These are phyloP conservation scores for Bullera alba DNA, from an alignment of 768 basidiomycete species.

Conservation along the genomic window DNA sequence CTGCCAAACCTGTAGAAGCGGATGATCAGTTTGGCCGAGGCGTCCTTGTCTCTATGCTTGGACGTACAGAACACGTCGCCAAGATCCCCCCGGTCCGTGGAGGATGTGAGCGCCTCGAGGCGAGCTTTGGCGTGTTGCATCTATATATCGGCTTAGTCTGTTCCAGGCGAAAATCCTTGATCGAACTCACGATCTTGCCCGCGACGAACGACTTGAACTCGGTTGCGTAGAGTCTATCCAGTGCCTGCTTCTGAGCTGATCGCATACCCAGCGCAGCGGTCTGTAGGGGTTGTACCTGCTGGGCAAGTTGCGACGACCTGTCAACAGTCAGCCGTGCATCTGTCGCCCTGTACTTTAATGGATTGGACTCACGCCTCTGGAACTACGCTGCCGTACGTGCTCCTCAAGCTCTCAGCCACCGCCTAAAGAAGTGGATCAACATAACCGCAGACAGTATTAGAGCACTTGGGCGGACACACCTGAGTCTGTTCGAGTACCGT, in stretches of 20 bases:
- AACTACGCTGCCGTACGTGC: not conserved
- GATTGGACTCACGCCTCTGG: not conserved
- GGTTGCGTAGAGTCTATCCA: constrained; percentile 9
- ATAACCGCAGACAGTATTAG: not conserved
- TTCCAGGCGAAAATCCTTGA: not conserved
- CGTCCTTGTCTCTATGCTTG: too few relatives aligned
- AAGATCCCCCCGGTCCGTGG: constrained; percentile 12
- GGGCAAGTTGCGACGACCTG: not conserved
- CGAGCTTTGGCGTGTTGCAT: constrained; percentile 16
- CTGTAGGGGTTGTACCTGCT: not conserved
- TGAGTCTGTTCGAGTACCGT: constrained; percentile 9
- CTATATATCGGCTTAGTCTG: constrained; percentile 2
- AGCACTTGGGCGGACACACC: constrained; percentile 3
- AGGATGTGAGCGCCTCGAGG: constrained; percentile 8
- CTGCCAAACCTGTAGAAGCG: constrained; percentile 17
- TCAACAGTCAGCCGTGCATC: not conserved
- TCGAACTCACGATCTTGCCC: constrained; percentile 13
- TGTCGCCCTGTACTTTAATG: not conserved
- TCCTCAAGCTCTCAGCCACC: constrained; percentile 12
- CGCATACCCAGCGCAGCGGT: constrained; percentile 6
- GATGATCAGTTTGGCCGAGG: not conserved
- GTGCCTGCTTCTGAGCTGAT: constrained; percentile 6
- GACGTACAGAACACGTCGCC: constrained; percentile 24
- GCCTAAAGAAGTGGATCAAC: constrained; percentile 5
- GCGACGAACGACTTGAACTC: constrained; percentile 20